phyloP scores from a whole-genome alignment of 2,329 filamentous ascomycete species.

The Knoxdaviesia capensis region DNA sequence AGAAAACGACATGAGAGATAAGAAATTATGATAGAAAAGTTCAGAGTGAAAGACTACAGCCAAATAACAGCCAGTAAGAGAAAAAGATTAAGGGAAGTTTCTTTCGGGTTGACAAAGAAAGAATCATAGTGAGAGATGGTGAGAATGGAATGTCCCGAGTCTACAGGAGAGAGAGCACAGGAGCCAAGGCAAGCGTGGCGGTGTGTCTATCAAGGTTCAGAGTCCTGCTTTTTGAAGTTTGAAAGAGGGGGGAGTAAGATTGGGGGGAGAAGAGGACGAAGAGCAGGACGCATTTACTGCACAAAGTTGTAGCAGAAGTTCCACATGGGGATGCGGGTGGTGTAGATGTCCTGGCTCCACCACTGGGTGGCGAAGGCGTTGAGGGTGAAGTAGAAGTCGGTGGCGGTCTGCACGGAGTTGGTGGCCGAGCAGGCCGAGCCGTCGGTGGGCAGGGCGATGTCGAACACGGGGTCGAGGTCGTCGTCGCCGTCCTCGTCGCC shows the following conservation, averaged over 20 bases:
- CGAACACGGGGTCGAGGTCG: neutral
- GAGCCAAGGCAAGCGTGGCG: no score
- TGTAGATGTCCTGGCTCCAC: constrained; percentile 9
- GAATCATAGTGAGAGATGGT: no score
- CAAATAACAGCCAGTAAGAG: no score
- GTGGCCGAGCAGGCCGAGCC: constrained; percentile 7
- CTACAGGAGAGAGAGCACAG: no score
- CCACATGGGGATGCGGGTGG: constrained; percentile 4
- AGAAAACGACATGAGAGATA: neutral
- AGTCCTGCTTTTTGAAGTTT: no score
- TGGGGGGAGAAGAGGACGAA: neutral
- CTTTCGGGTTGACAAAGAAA: no score
- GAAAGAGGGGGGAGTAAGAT: no score
- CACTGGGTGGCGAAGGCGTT: constrained; percentile 9
- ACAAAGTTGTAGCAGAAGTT: constrained; percentile 2
- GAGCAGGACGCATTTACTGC: neutral
- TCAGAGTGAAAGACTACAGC: no score
- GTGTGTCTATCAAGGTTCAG: no score
- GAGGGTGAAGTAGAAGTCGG: constrained; percentile 11
- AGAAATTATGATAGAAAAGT: no score
- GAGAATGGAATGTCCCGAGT: no score
- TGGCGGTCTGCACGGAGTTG: constrained; percentile 8
- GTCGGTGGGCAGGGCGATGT: constrained; percentile 5
- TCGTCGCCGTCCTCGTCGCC: constrained; percentile 5
- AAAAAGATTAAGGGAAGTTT: no score